These are phyloP conservation scores for Paraphysoderma sedebokerense DNA, from an alignment of 371 early-diverging fungal genomes.

Conservation along the genomic window DNA sequence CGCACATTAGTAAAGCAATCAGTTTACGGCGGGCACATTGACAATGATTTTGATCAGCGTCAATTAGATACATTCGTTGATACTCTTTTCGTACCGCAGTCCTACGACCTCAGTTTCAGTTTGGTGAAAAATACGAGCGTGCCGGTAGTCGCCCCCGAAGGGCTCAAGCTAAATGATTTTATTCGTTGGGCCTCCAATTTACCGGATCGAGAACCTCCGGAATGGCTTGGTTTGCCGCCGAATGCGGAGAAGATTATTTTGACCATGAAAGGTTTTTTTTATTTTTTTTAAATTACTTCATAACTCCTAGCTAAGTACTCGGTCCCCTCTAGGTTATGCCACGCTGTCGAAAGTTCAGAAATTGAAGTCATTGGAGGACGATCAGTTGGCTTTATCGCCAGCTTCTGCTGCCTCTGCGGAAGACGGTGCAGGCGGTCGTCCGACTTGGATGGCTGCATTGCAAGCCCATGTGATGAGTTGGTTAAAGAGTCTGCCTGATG, in stretches of 20 bases:
- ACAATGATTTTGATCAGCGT: conserved; percentile 76
- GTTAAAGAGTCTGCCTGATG: conserved; percentile 31
- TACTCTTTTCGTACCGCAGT: conserved; percentile 55
- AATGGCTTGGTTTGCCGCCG: conserved; percentile 89
- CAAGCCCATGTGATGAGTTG: conserved; percentile 34
- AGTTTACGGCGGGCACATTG: conserved; percentile 94
- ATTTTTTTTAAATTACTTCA: conserved; percentile 25
- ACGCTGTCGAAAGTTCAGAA: conserved; percentile 63
- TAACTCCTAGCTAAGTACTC: conserved; percentile 14
- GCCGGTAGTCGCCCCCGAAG: conserved; percentile 62
- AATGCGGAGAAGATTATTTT: conserved; percentile 85
- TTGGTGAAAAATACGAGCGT: conserved; percentile 43
- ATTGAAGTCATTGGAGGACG: conserved; percentile 66
- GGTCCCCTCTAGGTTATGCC: too few relatives aligned
- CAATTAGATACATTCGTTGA: conserved; percentile 79
- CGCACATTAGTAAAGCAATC: conserved; percentile 65
- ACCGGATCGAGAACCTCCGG: conserved; percentile 87
- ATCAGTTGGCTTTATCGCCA: conserved; percentile 58
- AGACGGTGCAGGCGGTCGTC: too few relatives aligned
- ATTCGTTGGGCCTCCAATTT: conserved; percentile 69
- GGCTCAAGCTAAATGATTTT: conserved; percentile 70
- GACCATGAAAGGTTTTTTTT: conserved; percentile 23
- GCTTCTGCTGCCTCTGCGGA: too few relatives aligned
- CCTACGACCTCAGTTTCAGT: conserved; percentile 64
- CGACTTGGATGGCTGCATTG: conserved; percentile 65